Evolutionary conservation across 2,329 filamentous ascomycete species (phyloP).

Genomic region (Sporothrix brasiliensis): DNA sequence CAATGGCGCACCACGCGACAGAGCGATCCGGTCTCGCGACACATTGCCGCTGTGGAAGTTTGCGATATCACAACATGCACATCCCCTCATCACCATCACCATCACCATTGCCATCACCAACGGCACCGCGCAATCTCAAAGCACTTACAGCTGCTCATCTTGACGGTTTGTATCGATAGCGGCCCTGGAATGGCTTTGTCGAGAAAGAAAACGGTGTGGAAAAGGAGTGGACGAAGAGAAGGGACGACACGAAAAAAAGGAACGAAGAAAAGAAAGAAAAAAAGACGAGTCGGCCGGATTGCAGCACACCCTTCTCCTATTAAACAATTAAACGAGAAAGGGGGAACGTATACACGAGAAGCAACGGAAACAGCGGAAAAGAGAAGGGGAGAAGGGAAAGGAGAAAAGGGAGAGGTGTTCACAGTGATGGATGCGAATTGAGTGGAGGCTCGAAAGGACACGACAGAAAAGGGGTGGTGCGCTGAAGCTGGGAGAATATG

Average conservation of each 20-base stretch:
- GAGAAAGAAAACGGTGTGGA: conserved; percentile 13
- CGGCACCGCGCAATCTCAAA: background rate
- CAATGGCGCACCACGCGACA: conserved; percentile 17
- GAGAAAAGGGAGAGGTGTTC: conserved; percentile 25
- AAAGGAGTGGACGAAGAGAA: conserved; percentile 24
- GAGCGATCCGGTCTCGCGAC: background rate
- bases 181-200: conserved; percentile 24
- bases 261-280: conserved; percentile 23
- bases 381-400: conserved; percentile 18
- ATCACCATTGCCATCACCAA: background rate
- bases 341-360: conserved; percentile 1
- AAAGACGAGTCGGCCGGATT: conserved; percentile 12
- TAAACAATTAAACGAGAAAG: conserved; percentile 24
- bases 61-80: background rate
- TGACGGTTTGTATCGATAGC: conserved; percentile 37
- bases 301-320: conserved; percentile 28
- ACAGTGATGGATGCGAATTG: conserved; percentile 25
- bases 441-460: conserved; percentile 21
- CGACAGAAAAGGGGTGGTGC: conserved; percentile 5
- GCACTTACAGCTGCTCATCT: conserved; percentile 47
- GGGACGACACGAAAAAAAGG: conserved; percentile 13
- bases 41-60: background rate
- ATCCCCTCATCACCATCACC: background rate
- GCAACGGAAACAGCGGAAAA: background rate
- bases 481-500: conserved; percentile 23